A percentile compares a stretch with the other conserved stretches of the same genome.
Evolutionary conservation across 2,329 filamentous ascomycete genomes (phyloP).

Genomic region (Talaromyces piceae): DNA sequence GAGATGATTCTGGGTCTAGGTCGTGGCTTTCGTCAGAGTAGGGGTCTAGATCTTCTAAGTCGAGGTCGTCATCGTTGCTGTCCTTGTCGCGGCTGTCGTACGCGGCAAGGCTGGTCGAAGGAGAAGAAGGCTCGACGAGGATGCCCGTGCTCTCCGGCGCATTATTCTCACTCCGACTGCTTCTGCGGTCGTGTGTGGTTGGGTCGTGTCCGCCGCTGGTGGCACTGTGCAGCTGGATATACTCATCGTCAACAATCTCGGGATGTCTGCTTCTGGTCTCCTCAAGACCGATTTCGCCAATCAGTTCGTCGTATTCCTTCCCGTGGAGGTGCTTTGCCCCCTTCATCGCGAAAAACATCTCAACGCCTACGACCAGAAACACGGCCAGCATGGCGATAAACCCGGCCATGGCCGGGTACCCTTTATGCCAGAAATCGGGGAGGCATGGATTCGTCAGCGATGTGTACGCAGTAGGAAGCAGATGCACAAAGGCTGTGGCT

Average conservation of each 20-base stretch:
- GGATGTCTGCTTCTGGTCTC: slow-evolving; percentile 12
- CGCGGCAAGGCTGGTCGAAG: background rate
- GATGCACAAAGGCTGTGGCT: slow-evolving; percentile 51
- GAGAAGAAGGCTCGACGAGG: background rate
- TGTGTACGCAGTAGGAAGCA: slow-evolving; percentile 56
- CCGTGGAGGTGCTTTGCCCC: slow-evolving; percentile 54
- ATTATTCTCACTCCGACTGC: background rate
- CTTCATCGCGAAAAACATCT: slow-evolving; percentile 78
- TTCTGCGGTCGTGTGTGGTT: background rate
- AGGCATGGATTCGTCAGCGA: slow-evolving; percentile 59
- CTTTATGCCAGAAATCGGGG: slow-evolving; percentile 67
- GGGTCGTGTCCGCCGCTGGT: background rate
- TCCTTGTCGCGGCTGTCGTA: slow-evolving; percentile 36
- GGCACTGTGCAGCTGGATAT: slow-evolving; percentile 12
- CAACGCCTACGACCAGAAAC: slow-evolving; percentile 74
- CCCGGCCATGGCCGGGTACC: slow-evolving; percentile 73
- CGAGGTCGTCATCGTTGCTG: slow-evolving; percentile 53
- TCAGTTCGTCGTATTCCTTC: slow-evolving; percentile 44
- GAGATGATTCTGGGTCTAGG: background rate
- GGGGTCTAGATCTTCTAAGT: slow-evolving; percentile 48
- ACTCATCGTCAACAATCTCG: slow-evolving; percentile 13
- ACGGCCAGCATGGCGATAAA: slow-evolving; percentile 75
- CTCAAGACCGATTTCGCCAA: slow-evolving; percentile 19
- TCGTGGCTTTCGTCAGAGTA: slow-evolving; percentile 18
- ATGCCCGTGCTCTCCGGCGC: background rate